Evolutionary conservation across 139 green algal species (phyloP), one percentile per base, ranked within the genome.

Genomic region (Chlamydomonas sp.): DNA sequence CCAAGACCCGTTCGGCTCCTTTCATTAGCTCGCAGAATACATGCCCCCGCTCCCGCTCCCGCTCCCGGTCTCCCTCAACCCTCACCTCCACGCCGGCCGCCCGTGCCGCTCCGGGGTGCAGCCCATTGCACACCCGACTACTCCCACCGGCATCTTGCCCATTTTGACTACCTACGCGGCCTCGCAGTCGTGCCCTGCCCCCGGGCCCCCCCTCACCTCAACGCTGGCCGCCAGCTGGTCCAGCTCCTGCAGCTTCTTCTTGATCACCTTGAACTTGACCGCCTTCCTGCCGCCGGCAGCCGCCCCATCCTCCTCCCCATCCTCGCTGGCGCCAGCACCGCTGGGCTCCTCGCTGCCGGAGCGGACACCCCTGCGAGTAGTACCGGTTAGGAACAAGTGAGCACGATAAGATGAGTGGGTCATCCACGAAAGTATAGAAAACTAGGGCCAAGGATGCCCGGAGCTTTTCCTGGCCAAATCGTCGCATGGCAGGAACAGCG

Each of bases 171-270:
- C 84, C 63, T 84, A 80, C 18, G 88, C 77, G 57, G 84, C 88
- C 61, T 90, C 86, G n/a, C 20, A 63, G 63, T 92, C 92, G 20
- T 92, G 87, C 5, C 86, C 94, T 59, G 3, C 20, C 71, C 18
- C 18, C 72, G n/a, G 2, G 20, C n/a, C 72, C 72, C 72, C 1
- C n/a, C 72, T 1, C 72, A 87, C 82, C 82, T 87, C 69, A 1
- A 62, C 82, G 49, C 71, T 74, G 31, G 67, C 31, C 31, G 31
- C 8, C 67, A 87, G 62, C 31, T 31, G 62, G 62, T 81, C 73
- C 72, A 87, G 15, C 72, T 87, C 83, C 72, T 80, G 79, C 4
- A 81, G 61, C 73, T 88, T 88, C 68, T 79, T 79, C 49, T 15
- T 12, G 2, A 81, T 31, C 1, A 57, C 31, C 5, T 5, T 16